Evolutionary conservation across 148 eudicot genomes (phyloP).

Genomic region (Silene conica): DNA sequence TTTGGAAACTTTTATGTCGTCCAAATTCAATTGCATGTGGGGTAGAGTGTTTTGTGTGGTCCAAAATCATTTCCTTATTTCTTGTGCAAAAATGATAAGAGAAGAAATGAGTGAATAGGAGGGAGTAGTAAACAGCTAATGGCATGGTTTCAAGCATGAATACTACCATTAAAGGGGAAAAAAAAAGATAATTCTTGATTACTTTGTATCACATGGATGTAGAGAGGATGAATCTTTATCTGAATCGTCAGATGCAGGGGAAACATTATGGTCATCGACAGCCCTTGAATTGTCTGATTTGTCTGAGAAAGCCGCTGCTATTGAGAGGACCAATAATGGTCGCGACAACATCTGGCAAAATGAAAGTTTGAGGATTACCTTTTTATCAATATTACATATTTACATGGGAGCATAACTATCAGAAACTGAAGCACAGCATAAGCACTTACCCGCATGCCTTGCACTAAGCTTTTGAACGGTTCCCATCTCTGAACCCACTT

Average conservation of each 20-base stretch:
- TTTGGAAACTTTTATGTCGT: too few species aligned
- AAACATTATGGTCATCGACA: slow-evolving; percentile 36
- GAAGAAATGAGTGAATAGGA: too few species aligned
- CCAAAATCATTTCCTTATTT: too few species aligned
- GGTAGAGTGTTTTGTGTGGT: too few species aligned
- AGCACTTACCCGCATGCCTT: slow-evolving; percentile 59
- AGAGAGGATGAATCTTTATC: slow-evolving; percentile 37
- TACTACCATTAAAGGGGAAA: background rate
- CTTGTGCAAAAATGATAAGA: too few species aligned
- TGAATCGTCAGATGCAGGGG: slow-evolving; percentile 24
- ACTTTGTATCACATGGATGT: slow-evolving; percentile 44
- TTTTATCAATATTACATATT: background rate
- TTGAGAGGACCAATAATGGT: slow-evolving; percentile 71
- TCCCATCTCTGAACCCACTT: slow-evolving; percentile 87
- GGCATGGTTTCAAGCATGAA: background rate
- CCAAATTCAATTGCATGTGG: too few species aligned
- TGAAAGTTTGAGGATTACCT: background rate
- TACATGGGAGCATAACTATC: background rate
- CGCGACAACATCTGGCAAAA: slow-evolving; percentile 62
- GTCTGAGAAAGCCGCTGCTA: slow-evolving; percentile 64
- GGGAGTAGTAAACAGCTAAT: too few species aligned
- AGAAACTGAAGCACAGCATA: background rate
- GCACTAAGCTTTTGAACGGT: slow-evolving; percentile 57
- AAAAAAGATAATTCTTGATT: slow-evolving; percentile 5
- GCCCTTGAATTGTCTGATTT: slow-evolving; percentile 27